Base-by-base conservation (phyloP, 441 rosid genomes). In the Syzygium syzygioides region DNA sequence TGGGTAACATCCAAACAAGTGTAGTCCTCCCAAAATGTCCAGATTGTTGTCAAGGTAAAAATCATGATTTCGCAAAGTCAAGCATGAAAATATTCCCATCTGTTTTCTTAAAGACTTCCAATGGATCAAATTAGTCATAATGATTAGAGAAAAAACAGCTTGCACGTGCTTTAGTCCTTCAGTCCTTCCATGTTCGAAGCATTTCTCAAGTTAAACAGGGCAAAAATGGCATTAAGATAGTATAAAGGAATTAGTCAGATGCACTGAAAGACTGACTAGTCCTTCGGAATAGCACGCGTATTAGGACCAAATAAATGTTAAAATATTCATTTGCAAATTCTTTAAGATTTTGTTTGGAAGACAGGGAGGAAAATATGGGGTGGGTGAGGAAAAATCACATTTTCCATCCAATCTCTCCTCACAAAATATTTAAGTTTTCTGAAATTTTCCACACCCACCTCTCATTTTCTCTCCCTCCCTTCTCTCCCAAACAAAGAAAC, bases 1-100 rank as follows among this genome's bases (percentile, higher is more conserved):
- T 95, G 99, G 15, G 96, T 94, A 54, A 93, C 92, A 91, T 96
- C 99, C 95, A 96, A 95, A 92, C 99, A 98, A 85, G 99, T 97
- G 89, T 92, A 94, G 91, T 95, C 98, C 87, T 96, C 98, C 99
- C 97, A 97, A 87, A 95, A 91, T 57, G 91, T 90, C 98, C 88
- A 93, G 88, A 87, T 87, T 86, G 54, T 90, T 64, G 94, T 96
- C 89, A 95, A 95, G 96, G 93, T 87, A 86, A 91, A 86, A 55
- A 87, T 25, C 55, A 7, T 85, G 48, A 87, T 56, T 55, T 59
- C 14, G 34, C 45, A 83, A 87, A 79, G 28, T 48, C 19, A 68
- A 54, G 60, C 52, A 76, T 76, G 53, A 37, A 71, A 23, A 37
- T 41, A 23, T 76, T 41, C 83, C 83, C 83, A 20, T 41, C 80